Evolutionary conservation across 768 basidiomycete species (phyloP).

Genomic region (Rhodosporidiobolus sp.): DNA sequence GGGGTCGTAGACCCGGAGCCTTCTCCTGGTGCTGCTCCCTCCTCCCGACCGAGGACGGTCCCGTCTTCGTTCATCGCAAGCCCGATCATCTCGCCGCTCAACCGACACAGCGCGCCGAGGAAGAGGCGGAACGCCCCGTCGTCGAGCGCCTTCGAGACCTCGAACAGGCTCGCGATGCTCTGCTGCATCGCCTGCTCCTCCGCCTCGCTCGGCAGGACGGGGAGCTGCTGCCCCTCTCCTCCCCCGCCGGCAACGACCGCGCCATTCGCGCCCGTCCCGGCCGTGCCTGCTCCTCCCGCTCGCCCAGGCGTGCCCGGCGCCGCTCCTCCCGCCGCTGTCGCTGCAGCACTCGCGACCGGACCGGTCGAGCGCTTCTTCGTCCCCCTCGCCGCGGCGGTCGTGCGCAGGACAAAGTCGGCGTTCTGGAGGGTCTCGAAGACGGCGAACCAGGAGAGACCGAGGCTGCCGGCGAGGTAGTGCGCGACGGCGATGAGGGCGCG

Average conservation of each 20-base stretch:
- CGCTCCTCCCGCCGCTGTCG: not conserved
- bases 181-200: constrained; percentile 70
- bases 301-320: constrained; percentile 39
- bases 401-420: constrained; percentile 77
- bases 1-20: not conserved
- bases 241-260: not conserved
- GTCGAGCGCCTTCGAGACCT: constrained; percentile 76
- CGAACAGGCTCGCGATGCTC: constrained; percentile 79
- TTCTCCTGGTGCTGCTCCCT: not conserved
- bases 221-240: constrained; percentile 14
- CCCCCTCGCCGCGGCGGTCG: constrained; percentile 24
- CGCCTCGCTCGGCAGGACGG: constrained; percentile 61
- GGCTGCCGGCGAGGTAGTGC: constrained; percentile 74
- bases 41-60: not conserved
- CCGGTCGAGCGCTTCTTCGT: constrained; percentile 30
- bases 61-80: constrained; percentile 57
- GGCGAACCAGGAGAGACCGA: constrained; percentile 88
- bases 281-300: constrained; percentile 14
- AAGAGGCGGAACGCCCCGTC: constrained; percentile 79
- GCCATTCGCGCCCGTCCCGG: not conserved
- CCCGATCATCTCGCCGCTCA: constrained; percentile 89
- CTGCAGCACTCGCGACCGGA: not conserved
- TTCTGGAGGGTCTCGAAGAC: constrained; percentile 89
- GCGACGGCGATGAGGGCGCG: constrained; percentile 75
- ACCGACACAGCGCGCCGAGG: constrained; percentile 69